Evolutionary conservation across 192 early-diverging fungal genomes (phyloP), one percentile per base, ranked within the genome.

Genomic region (Podila horticola): DNA sequence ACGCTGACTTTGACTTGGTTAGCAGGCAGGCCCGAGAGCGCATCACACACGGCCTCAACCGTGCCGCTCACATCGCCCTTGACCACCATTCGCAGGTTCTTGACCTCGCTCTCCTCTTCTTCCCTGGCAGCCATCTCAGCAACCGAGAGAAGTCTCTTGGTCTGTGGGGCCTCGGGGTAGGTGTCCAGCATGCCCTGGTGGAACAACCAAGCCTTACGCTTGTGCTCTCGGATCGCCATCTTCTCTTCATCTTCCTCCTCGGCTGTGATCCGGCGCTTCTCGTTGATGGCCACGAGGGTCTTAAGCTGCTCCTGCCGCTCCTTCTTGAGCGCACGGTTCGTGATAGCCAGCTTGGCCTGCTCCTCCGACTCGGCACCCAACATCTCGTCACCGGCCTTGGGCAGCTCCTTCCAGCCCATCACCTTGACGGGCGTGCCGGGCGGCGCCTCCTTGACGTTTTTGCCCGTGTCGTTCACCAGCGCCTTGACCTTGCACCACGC

Each of bases 31-130:
- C 90, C 89, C 57, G 88, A 69, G 19, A 99, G 82, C 6, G 91
- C 90, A 64, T 93, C 92, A 0, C 88, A 84, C 1, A 99, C 87
- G 0, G 97, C 97, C 74, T 98, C 97, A 20, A 95, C 87, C 5
- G 96, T 95, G 33, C 97, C 97, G 68, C 94, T 93, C 4, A 99
- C 97, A 77, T 99, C 97, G 86, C 92, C 91, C 84, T 96, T 96
- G 28, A 96, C 83, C 66, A 96, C 83, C 30, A 92, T 82, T 50
- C 86, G 82, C 33, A 92, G 72, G 58, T 87, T 84, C 67, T 86
- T 83, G 24, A 83, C 74, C 38, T 85, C 82, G 19, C 72, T 83
- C 67, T 73, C 84, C 51, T 69, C 72, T 52, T 84, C 75, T 58
- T 74, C 75, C 58, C 61, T 59, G 24, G 82, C 82, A 24, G 83